These are phyloP conservation scores for Micromonas commoda DNA, from an alignment of 139 green algal species.

Conservation along the genomic window DNA sequence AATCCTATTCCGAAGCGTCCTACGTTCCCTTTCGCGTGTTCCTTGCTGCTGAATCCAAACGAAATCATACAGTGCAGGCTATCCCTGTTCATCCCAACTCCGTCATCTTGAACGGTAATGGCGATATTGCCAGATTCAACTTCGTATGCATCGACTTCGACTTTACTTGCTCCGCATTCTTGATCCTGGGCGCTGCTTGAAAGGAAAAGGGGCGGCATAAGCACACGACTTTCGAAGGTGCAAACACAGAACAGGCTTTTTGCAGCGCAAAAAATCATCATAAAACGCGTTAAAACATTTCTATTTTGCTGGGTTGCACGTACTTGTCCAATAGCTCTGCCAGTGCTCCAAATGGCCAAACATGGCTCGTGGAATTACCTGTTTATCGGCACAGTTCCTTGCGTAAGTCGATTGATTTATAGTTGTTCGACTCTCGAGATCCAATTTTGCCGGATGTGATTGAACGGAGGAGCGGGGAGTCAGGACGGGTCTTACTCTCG, in stretches of 20 bases:
- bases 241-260: too few relatives aligned
- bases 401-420: too few relatives aligned
- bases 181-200: conserved; percentile 11
- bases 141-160: conserved; percentile 12
- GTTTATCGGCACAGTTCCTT: too few relatives aligned
- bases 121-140: neutral
- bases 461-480: neutral
- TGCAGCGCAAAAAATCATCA: too few relatives aligned
- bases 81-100: conserved; percentile 26
- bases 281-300: too few relatives aligned
- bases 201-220: too few relatives aligned
- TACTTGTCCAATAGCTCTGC: conserved; percentile 32
- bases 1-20: conserved; percentile 42
- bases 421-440: neutral
- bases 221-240: too few relatives aligned
- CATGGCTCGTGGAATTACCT: conserved; percentile 35
- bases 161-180: conserved; percentile 12
- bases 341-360: conserved; percentile 36
- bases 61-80: conserved; percentile 31
- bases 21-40: conserved; percentile 31
- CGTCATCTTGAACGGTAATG: conserved; percentile 38
- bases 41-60: conserved; percentile 36
- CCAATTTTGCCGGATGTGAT: neutral
- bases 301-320: too few relatives aligned
- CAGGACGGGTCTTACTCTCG: neutral